phyloP scores from a whole-genome alignment of 768 basidiomycete genomes.

The Mycena latifolia region DNA sequence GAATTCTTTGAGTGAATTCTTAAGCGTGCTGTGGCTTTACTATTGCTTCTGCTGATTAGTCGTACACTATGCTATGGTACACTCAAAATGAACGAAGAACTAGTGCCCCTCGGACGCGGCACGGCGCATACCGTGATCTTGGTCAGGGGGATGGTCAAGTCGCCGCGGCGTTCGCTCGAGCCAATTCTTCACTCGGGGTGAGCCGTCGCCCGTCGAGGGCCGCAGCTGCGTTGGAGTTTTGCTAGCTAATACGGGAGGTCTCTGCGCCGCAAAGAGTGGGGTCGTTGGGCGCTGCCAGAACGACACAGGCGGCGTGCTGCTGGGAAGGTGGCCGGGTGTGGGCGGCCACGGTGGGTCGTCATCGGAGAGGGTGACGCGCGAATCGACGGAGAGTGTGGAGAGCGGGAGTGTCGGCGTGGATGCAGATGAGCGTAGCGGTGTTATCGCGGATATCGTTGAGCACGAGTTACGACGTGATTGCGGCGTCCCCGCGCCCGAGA shows the following conservation, averaged over 20 bases:
- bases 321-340: conserved; percentile 6
- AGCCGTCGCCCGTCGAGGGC: conserved; percentile 28
- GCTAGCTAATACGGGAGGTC: background rate
- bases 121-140: background rate
- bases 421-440: conserved; percentile 9
- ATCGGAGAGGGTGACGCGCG: conserved; percentile 22
- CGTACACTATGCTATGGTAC: background rate
- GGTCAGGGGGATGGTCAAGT: background rate
- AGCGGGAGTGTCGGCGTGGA: conserved; percentile 16
- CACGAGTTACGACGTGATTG: conserved; percentile 15
- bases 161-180: conserved; percentile 34
- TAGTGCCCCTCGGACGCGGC: conserved; percentile 21
- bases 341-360: conserved; percentile 35
- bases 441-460: conserved; percentile 13
- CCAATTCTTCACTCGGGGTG: conserved; percentile 27
- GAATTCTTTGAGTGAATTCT: too few species aligned
- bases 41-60: background rate
- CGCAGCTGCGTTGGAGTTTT: background rate
- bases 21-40: too few species aligned
- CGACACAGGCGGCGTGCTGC: conserved; percentile 2
- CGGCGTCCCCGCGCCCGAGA: background rate
- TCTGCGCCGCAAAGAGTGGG: background rate
- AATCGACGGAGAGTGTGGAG: background rate
- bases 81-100: background rate
- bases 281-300: conserved; percentile 16